These are phyloP conservation scores for Coniochaeta sp. DNA, from an alignment of 2,329 filamentous ascomycete species.

Conservation along the genomic window DNA sequence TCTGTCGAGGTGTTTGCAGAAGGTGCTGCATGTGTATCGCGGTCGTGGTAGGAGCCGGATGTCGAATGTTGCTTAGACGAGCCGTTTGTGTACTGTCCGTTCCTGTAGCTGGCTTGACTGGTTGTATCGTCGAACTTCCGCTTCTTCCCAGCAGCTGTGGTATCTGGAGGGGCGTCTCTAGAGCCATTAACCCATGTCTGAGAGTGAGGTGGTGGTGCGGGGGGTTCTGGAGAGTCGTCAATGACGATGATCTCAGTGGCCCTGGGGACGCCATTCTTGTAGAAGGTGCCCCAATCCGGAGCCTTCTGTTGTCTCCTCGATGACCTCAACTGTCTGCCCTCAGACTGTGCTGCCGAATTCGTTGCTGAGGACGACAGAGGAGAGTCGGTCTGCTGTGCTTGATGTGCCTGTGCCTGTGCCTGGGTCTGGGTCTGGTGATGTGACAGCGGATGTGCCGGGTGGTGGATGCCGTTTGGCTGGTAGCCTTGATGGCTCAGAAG, in stretches of 20 bases:
- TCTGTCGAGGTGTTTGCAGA: slow-evolving; percentile 42
- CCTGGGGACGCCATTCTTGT: slow-evolving; percentile 68
- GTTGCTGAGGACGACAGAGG: not conserved
- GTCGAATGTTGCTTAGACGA: not conserved
- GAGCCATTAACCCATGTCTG: not conserved
- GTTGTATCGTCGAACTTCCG: slow-evolving; percentile 19
- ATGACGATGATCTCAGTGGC: slow-evolving; percentile 77
- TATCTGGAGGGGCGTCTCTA: slow-evolving; percentile 21
- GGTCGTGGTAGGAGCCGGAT: not conserved
- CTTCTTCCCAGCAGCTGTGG: slow-evolving; percentile 25
- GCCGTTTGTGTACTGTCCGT: not conserved
- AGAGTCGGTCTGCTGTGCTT: slow-evolving; percentile 1
- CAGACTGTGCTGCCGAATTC: not conserved
- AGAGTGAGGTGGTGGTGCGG: slow-evolving; percentile 5
- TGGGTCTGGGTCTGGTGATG: not conserved
- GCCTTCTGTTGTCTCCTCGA: slow-evolving; percentile 47
- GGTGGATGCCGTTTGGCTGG: not conserved
- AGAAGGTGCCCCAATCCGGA: slow-evolving; percentile 75
- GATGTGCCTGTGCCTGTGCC: not conserved
- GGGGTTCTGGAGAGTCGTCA: slow-evolving; percentile 61
- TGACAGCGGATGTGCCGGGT: not conserved
- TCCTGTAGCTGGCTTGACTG: slow-evolving; percentile 1
- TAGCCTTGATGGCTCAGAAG: slow-evolving; percentile 1
- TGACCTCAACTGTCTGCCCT: slow-evolving; percentile 1
- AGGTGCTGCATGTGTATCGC: slow-evolving; percentile 29